Evolutionary conservation across 2,329 filamentous ascomycete species (phyloP).

Genomic region (Colletotrichum gigasporum): DNA sequence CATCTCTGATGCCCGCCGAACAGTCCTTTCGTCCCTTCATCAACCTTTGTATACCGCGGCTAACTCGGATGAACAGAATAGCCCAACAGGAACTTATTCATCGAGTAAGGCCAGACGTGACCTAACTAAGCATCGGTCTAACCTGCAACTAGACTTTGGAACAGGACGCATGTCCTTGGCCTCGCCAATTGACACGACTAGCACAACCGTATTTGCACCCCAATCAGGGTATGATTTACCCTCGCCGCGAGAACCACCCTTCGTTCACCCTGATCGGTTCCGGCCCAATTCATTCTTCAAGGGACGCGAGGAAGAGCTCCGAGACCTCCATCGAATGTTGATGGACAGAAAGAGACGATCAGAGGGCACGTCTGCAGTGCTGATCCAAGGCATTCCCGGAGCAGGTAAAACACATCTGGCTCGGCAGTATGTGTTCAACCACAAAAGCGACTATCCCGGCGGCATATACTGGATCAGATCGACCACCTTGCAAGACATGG

Average conservation of each 20-base stretch:
- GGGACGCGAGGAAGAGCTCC: slow-evolving; percentile 67
- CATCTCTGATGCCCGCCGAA: no score
- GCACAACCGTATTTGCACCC: neutral
- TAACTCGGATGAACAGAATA: neutral
- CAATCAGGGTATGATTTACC: neutral
- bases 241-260: slow-evolving; percentile 37
- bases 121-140: neutral
- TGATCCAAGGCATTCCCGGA: slow-evolving; percentile 72
- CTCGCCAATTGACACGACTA: neutral
- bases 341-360: slow-evolving; percentile 64
- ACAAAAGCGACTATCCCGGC: slow-evolving; percentile 68
- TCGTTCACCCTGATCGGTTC: slow-evolving; percentile 64
- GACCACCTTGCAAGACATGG: slow-evolving; percentile 66
- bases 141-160: neutral
- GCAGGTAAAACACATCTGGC: slow-evolving; percentile 76
- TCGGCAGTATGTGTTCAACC: slow-evolving; percentile 71
- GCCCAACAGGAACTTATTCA: neutral
- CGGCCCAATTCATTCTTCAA: slow-evolving; percentile 71
- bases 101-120: neutral
- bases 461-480: slow-evolving; percentile 77
- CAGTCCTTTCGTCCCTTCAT: no score
- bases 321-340: slow-evolving; percentile 66
- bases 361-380: slow-evolving; percentile 68
- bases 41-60: neutral
- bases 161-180: neutral